Evolutionary conservation across 2,329 filamentous ascomycete genomes (phyloP).

Genomic region (Diaporthe citriasiana): DNA sequence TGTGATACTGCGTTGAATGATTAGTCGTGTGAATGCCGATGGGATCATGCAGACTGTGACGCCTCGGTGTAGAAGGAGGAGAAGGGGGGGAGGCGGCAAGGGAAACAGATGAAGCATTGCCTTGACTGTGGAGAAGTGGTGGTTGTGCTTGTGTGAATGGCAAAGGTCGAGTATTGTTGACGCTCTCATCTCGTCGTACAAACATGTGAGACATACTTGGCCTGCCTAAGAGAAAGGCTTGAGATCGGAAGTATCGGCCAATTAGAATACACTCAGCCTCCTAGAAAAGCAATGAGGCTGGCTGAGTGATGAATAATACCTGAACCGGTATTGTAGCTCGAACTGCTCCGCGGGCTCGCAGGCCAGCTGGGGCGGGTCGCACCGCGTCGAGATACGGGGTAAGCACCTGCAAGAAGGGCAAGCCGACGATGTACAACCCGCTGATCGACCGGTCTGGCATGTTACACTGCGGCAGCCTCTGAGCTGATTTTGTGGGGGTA

Average conservation of each 20-base stretch:
- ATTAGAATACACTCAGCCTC: background rate
- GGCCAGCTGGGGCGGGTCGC: constrained; percentile 3
- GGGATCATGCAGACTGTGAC: background rate
- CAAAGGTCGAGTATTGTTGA: background rate
- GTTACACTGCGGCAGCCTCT: background rate
- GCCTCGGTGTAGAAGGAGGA: background rate
- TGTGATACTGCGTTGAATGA: background rate
- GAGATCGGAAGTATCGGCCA: background rate
- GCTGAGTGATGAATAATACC: constrained; percentile 11
- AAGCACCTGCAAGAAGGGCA: background rate
- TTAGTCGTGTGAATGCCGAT: background rate
- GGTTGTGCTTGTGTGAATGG: background rate
- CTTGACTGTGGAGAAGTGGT: background rate
- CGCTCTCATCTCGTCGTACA: background rate
- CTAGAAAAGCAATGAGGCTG: background rate
- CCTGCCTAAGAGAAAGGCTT: background rate
- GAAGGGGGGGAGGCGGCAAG: background rate
- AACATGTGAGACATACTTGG: background rate
- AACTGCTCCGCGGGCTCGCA: background rate
- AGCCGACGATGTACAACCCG: background rate
- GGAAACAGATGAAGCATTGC: no score
- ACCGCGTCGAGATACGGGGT: background rate
- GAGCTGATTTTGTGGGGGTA: background rate
- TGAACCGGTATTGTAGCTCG: constrained; percentile 3
- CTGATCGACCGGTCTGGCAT: background rate